Percentiles rank a stretch among this genome's conserved stretches.
Evolutionary conservation across 2,329 filamentous ascomycete species (phyloP).

Genomic region (Neofusicoccum ribis): DNA sequence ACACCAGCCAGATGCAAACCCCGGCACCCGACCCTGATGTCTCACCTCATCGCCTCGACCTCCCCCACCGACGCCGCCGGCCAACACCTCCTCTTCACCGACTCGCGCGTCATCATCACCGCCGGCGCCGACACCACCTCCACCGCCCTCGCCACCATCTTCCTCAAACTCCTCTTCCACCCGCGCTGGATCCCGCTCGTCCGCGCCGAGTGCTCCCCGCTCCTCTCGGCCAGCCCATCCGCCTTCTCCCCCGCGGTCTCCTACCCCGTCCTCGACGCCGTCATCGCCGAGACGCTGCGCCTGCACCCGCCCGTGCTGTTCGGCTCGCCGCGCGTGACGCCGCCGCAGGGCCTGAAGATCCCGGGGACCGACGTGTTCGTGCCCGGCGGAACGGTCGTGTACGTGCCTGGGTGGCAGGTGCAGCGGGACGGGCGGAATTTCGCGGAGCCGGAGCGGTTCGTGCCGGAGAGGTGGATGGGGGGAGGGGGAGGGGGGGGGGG

Average conservation of each 20-base stretch:
- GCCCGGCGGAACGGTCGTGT: slow-evolving; percentile 31
- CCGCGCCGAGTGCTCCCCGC: slow-evolving; percentile 36
- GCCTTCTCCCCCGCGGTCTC: no score
- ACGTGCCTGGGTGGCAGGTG: slow-evolving; percentile 33
- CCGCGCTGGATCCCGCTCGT: slow-evolving; percentile 34
- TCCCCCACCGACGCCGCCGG: neutral
- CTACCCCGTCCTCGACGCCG: slow-evolving; percentile 39
- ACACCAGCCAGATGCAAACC: slow-evolving; percentile 16
- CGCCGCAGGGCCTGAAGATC: slow-evolving; percentile 25
- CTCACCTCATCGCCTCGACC: slow-evolving; percentile 26
- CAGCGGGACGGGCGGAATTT: slow-evolving; percentile 27
- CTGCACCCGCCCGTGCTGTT: slow-evolving; percentile 43
- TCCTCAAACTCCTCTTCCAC: slow-evolving; percentile 49
- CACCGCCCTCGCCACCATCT: slow-evolving; percentile 41
- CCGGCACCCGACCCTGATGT: slow-evolving; percentile 26
- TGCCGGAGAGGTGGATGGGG: slow-evolving; percentile 34
- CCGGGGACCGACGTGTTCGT: slow-evolving; percentile 33
- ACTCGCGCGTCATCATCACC: slow-evolving; percentile 10
- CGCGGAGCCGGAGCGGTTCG: slow-evolving; percentile 27
- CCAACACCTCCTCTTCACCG: neutral
- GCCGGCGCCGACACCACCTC: slow-evolving; percentile 44
- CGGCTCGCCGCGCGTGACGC: slow-evolving; percentile 37
- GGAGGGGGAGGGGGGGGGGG: no score
- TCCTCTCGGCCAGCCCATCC: slow-evolving; percentile 32
- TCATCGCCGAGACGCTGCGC: slow-evolving; percentile 44